Conservation (phyloP, 2,329 filamentous ascomycete genomes). For the Arthrinium puccinioides region DNA sequence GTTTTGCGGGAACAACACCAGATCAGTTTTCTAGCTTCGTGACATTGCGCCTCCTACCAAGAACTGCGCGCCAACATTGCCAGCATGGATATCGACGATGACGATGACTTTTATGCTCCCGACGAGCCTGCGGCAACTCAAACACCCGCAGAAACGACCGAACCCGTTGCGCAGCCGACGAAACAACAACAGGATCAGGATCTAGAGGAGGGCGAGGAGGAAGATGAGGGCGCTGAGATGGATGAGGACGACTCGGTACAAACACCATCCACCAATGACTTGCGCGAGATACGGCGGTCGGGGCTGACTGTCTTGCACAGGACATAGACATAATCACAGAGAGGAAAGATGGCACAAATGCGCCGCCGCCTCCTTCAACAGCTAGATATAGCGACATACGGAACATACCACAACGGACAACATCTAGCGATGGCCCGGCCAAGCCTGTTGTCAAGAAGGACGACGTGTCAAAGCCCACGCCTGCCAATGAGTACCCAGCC, state of each 20-base stretch:
- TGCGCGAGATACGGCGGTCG: too few relatives aligned
- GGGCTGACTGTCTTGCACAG: constrained; percentile 30
- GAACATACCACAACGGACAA: constrained; percentile 55
- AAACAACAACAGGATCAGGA: constrained; percentile 40
- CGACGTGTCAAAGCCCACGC: constrained; percentile 22
- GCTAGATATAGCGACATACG: constrained; percentile 58
- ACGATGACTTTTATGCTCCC: constrained; percentile 59
- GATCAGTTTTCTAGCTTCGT: too few relatives aligned
- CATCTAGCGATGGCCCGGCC: constrained; percentile 40
- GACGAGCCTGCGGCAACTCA: constrained; percentile 37
- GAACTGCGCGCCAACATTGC: too few relatives aligned
- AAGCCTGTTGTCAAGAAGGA: constrained; percentile 43
- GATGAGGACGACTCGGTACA: constrained; percentile 38
- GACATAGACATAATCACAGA: constrained; percentile 65
- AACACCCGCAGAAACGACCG: constrained; percentile 21
- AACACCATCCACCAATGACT: not conserved
- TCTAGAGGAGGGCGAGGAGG: constrained; percentile 57
- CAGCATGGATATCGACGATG: constrained; percentile 60
- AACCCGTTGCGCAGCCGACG: too few relatives aligned
- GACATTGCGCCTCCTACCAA: too few relatives aligned
- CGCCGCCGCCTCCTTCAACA: constrained; percentile 50
- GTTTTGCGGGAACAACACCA: too few relatives aligned
- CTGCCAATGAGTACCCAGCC: constrained; percentile 38
- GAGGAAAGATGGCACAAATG: constrained; percentile 56
- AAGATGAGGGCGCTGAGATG: constrained; percentile 53